Evolutionary conservation across 208 protist species (phyloP).

Genomic region (Crithidia sp.): DNA sequence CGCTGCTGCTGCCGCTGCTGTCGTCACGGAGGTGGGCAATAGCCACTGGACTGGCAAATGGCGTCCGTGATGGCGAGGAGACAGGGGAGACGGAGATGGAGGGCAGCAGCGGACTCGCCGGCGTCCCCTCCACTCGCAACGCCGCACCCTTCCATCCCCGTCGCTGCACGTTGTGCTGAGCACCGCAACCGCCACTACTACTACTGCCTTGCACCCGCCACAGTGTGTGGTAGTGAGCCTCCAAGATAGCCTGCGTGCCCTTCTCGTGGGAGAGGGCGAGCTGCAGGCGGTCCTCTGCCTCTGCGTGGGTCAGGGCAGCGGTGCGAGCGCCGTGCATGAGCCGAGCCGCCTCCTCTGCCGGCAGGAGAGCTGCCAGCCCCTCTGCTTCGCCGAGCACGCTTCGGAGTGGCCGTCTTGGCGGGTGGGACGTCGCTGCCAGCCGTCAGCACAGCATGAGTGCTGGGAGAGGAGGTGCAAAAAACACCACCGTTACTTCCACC

Average conservation of each 20-base stretch:
- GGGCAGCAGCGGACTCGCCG: background rate
- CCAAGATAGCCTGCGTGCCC: background rate
- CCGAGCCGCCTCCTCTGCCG: background rate
- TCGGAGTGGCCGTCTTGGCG: background rate
- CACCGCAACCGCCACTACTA: background rate
- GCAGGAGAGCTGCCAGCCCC: background rate
- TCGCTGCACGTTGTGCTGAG: background rate
- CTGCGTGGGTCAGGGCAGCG: background rate
- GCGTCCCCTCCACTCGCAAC: background rate
- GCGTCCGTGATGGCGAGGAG: background rate
- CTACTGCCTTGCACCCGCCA: background rate
- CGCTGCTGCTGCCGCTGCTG: background rate
- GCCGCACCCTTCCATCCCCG: background rate
- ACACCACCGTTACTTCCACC: no score
- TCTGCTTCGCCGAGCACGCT: background rate
- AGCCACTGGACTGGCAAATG: background rate
- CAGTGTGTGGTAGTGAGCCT: slow-evolving; percentile 6
- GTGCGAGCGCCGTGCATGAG: background rate
- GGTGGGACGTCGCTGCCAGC: background rate
- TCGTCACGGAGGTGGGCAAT: background rate
- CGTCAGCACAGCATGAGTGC: background rate
- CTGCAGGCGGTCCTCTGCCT: background rate
- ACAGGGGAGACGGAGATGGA: slow-evolving; percentile 11
- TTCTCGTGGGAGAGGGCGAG: slow-evolving; percentile 3
- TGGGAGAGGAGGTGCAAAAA: no score